Evolutionary conservation across 2,329 filamentous ascomycete genomes (phyloP), one percentile per base, ranked within the genome.

Genomic region (Verticillium isaacii): DNA sequence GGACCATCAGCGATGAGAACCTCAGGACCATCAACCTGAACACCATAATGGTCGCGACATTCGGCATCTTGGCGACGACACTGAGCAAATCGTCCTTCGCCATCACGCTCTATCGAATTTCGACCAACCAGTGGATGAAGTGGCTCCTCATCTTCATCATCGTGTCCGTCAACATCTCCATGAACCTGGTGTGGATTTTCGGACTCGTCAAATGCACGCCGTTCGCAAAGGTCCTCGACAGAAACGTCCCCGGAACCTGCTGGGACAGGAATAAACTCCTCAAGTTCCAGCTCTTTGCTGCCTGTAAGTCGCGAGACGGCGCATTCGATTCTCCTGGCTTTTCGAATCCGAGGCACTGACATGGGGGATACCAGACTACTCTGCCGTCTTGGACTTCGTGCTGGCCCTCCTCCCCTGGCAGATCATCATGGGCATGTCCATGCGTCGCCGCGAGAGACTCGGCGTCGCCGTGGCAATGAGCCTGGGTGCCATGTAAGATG

Each of bases 381-480:
- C 73, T 8, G 69, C 73, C 0, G 63, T 73, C 6, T 60, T 75
- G 7, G 73, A 75, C 34, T 73, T 75, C 15, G 68, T 75, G 0
- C 41, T 75, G 56, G 73, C 73, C 0, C 63, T 74, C 15, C 65
- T 75, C 1, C 73, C 73, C 0, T 75, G 73, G 73, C 69, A 67
- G 4, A 73, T 75, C 1, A 59, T 75, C 6, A 73, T 74, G 70
- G 65, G 68, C 11, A 70, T 73, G 67, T 63, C 66, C 0, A 71
- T 75, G 70, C 62, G 65, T 5, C 68, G 69, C 5, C 71, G 72
- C 7, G 73, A 75, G 59, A 71, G 69, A 39, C 63, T 75, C 34
- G 73, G 73, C 19, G 70, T 75, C 7, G 72, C 73, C 19, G 61
- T 74, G 12, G 73, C 73, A 7, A 75, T 75, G 73, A 75, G 73